Evolutionary conservation across 2,329 filamentous ascomycete genomes (phyloP), one percentile per base, ranked within the genome.

Genomic region (Sclerotinia borealis): DNA sequence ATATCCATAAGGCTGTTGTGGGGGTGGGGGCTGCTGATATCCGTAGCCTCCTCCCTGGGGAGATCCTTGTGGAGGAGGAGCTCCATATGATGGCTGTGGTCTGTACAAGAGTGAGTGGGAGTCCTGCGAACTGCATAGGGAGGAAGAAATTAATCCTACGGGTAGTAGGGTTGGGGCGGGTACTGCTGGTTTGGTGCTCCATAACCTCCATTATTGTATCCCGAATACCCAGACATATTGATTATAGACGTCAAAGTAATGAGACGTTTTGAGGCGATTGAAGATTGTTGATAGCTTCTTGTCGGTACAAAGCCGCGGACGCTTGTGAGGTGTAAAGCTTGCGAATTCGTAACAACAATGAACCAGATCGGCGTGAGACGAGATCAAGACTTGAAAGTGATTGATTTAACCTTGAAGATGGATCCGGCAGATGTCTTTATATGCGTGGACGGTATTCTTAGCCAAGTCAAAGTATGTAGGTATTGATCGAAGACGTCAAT

Each of bases 211-310:
- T 79, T 77, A 72, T 86, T 85, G 65, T 79, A 75, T 65, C 81
- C 80, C 68, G 83, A 84, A 74, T 86, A 88, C 72, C 84, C 85
- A 68, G 86, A 87, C 86, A 88, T 89, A 47, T 61, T 61, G 49
- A 47, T 55, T 31, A 19, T 37, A 15, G 39, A 34, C 7, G 27
- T 47, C 31, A n/a, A 37, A 15, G 48, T 55, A 19, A 17, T 11
- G 17, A 43, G 31, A 49, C 4, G 17, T 10, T 49, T 15, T 37
- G 56, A 29, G 31, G 31, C 31, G 31, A 47, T n/a, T 34, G 22
- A 36, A 25, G 41, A n/a, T 47, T 59, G 39, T 25, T 13, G 17
- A 22, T 36, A 45, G 39, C 39, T 25, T 36, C 27, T 25, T 25
- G 29, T 45, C 39, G 54, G 54, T 41, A 58, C 54, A 45, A 31